A percentile compares a stretch with the other conserved stretches of the same genome.
These are phyloP conservation scores for Fraxinus latifolia DNA, from an alignment of 305 asterid genomes.

Conservation along the genomic window DNA sequence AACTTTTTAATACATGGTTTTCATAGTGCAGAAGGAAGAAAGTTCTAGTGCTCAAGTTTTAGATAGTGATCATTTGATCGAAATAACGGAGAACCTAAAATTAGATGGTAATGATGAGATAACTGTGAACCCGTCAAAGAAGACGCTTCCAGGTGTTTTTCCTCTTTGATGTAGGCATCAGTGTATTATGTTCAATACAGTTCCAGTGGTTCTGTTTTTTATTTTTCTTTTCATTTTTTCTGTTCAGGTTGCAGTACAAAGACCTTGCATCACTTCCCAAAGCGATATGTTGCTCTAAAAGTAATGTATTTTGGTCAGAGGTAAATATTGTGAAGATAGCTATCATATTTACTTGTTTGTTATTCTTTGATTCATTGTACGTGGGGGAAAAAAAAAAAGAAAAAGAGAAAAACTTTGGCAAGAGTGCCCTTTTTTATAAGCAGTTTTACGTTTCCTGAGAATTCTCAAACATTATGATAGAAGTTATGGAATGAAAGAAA, in stretches of 20 bases:
- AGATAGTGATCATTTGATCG: slow-evolving; percentile 24
- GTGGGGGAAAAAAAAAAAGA: background rate
- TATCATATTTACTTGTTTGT: slow-evolving; percentile 9
- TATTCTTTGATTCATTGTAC: background rate
- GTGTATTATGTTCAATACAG: slow-evolving; percentile 15
- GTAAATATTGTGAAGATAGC: slow-evolving; percentile 34
- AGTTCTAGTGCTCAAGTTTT: slow-evolving; percentile 26
- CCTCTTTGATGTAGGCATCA: slow-evolving; percentile 16
- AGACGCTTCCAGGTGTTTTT: slow-evolving; percentile 47
- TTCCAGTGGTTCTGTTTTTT: slow-evolving; percentile 2
- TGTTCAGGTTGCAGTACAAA: slow-evolving; percentile 30
- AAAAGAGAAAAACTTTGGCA: background rate
- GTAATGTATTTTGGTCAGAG: slow-evolving; percentile 90
- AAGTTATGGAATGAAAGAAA: background rate
- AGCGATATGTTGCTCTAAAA: slow-evolving; percentile 75
- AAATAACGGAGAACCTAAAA: slow-evolving; percentile 32
- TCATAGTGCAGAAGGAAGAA: slow-evolving; percentile 40
- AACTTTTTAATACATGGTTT: slow-evolving; percentile 4
- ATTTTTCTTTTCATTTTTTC: slow-evolving; percentile 21
- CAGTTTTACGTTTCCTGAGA: background rate
- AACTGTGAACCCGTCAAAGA: slow-evolving; percentile 30
- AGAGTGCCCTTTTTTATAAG: background rate
- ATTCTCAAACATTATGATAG: background rate
- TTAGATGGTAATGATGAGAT: slow-evolving; percentile 23
- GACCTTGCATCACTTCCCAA: slow-evolving; percentile 44